phyloP scores from a whole-genome alignment of 2,329 filamentous ascomycete species.

The Pseudogymnoascus sp. region DNA sequence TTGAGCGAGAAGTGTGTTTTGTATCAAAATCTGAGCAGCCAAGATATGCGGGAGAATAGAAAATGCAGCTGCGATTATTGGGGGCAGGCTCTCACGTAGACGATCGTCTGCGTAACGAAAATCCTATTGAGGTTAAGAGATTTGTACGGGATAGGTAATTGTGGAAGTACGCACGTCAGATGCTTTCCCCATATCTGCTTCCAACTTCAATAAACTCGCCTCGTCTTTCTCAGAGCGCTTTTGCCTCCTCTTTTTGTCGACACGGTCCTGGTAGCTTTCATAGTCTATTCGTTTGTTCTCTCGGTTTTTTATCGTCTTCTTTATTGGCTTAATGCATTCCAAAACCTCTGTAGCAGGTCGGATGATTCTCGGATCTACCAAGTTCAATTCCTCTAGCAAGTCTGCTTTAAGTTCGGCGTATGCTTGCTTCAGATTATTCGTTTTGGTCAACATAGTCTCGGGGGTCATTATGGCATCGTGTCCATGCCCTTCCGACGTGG shows the following conservation, averaged over 20 bases:
- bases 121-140: conserved; percentile 38
- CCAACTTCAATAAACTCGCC: conserved; percentile 59
- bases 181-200: conserved; percentile 59
- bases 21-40: conserved; percentile 63
- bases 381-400: conserved; percentile 60
- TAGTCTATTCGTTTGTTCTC: conserved; percentile 77
- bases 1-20: conserved; percentile 69
- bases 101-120: conserved; percentile 71
- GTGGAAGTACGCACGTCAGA: conserved; percentile 45
- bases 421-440: conserved; percentile 55
- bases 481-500: conserved; percentile 48
- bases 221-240: conserved; percentile 69
- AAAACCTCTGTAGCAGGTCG: conserved; percentile 62
- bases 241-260: conserved; percentile 63
- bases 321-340: conserved; percentile 61
- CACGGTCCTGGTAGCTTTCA: conserved; percentile 67
- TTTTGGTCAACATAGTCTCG: conserved; percentile 54
- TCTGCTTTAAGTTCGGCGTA: conserved; percentile 67
- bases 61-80: conserved; percentile 62
- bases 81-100: conserved; percentile 63
- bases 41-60: conserved; percentile 67
- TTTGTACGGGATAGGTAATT: conserved; percentile 13
- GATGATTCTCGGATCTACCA: conserved; percentile 64
- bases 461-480: conserved; percentile 55
- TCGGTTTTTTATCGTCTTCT: conserved; percentile 77